Base-by-base conservation (phyloP, 1,284 basidiomycete genomes). In the Melampsora abietis-canadensis region DNA sequence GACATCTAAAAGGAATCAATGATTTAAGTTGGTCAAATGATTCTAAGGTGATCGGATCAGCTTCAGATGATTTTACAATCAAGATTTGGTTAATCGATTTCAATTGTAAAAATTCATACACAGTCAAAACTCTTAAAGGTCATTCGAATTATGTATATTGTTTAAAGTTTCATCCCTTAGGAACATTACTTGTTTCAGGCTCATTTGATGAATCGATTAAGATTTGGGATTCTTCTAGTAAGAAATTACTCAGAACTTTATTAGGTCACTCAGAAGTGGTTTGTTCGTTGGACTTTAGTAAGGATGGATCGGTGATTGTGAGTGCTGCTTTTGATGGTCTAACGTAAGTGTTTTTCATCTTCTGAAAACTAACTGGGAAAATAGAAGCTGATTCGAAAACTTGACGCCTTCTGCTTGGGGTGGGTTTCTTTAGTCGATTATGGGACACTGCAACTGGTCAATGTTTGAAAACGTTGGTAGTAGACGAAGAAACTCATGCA, bases 261-360 rank as follows among this genome's bases (percentile, higher is more conserved):
- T 92, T 94, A 19, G 96, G 96, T 0, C 96, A 98, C 84, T 94
- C 92, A 0, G 96, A 98, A 81, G 94, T 96, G 14, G 92, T 98
- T 24, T 94, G 92, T 67, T 89, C 90, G 12, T 92, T 98, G 0
- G 88, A 88, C 74, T 99, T 97, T 85, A 97, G 92, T 82, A 86
- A 90, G 68, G 95, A 98, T 79, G 96, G 96, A 1, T 93, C 92
- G 2, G 88, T 98, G 77, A 90, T 98, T 51, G 90, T 93, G 1
- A 94, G 92, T 7, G 92, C 90, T 77, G 91, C 92, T 24, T 96
- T 95, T 88, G 96, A 99, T 82, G 95, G 94, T 1, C 83, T 97
- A 64, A 72, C 63, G 69, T 72, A 5, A 65, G 69, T 5, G 15
- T n/a, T n/a, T n/a, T n/a, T n/a, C n/a, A n/a, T n/a, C n/a, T n/a